Evolutionary conservation across 2,329 filamentous ascomycete species (phyloP).

Genomic region (Xylaria sp.): DNA sequence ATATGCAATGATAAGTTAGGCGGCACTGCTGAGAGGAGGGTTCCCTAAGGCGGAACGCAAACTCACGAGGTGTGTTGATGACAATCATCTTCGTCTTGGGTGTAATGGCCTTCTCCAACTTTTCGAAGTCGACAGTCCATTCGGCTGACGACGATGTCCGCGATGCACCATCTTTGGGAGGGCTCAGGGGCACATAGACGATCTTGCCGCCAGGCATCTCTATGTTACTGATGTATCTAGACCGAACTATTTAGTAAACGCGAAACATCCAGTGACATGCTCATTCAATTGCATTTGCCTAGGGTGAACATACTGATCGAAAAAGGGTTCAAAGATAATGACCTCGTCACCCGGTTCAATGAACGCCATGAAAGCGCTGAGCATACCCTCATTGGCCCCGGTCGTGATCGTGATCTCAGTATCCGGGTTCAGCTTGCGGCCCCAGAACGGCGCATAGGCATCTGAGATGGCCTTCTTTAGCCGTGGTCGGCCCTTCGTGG

Average conservation of each 20-base stretch:
- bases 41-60: neutral
- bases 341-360: conserved; percentile 95
- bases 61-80: conserved; percentile 74
- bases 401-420: conserved; percentile 96
- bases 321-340: conserved; percentile 98
- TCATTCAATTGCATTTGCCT: neutral
- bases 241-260: conserved; percentile 13
- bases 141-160: conserved; percentile 86
- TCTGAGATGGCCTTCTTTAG: conserved; percentile 93
- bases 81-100: conserved; percentile 96
- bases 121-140: conserved; percentile 87
- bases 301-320: conserved; percentile 78
- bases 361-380: conserved; percentile 98
- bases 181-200: conserved; percentile 93
- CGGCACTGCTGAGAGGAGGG: conserved; percentile 15
- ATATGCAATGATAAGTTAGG: conserved; percentile 32
- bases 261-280: neutral
- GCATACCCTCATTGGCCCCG: conserved; percentile 90
- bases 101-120: conserved; percentile 84
- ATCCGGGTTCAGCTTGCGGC: conserved; percentile 82
- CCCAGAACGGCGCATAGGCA: conserved; percentile 91
- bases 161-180: conserved; percentile 80
- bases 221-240: conserved; percentile 92
- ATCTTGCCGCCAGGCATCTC: conserved; percentile 97
- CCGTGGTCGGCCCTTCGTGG: conserved; percentile 90